phyloP scores from a whole-genome alignment of 306 rosid genomes.

The Ziziphus jujuba region DNA sequence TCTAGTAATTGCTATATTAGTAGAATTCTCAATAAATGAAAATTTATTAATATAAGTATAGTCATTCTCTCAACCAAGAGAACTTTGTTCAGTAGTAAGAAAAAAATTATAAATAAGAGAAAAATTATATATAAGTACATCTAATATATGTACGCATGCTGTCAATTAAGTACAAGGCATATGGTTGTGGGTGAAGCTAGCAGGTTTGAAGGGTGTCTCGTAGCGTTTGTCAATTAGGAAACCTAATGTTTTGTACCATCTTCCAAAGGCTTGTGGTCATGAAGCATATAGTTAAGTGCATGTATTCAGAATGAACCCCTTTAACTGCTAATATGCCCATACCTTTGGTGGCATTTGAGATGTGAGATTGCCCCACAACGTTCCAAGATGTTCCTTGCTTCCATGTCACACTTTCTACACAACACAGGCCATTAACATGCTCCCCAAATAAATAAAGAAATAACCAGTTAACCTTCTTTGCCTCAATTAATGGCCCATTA shows the following conservation, averaged over 20 bases:
- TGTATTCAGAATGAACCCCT: background rate
- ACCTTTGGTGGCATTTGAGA: background rate
- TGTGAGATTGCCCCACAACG: background rate
- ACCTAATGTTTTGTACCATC: conserved; percentile 1
- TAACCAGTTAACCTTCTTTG: too few relatives aligned
- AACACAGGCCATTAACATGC: too few relatives aligned
- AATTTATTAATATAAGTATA: too few relatives aligned
- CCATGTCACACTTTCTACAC: too few relatives aligned
- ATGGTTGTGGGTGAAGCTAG: background rate
- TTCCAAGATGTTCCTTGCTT: background rate
- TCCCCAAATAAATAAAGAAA: too few relatives aligned
- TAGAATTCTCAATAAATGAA: too few relatives aligned
- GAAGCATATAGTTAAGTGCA: conserved; percentile 1
- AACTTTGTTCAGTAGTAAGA: too few relatives aligned
- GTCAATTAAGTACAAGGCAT: conserved; percentile 1
- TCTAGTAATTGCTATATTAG: too few relatives aligned
- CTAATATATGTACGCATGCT: background rate
- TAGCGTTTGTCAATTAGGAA: conserved; percentile 8
- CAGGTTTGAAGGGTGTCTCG: conserved; percentile 11
- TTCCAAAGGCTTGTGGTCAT: conserved; percentile 9
- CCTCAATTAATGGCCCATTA: too few relatives aligned
- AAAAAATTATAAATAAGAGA: too few relatives aligned
- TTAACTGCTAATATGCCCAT: conserved; percentile 1
- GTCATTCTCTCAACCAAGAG: too few relatives aligned
- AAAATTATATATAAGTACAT: background rate